A percentile compares a stretch with the other conserved stretches of the same genome.
Evolutionary conservation across 1,284 basidiomycete genomes (phyloP).

Genomic region (Sanghuangporus baumii): DNA sequence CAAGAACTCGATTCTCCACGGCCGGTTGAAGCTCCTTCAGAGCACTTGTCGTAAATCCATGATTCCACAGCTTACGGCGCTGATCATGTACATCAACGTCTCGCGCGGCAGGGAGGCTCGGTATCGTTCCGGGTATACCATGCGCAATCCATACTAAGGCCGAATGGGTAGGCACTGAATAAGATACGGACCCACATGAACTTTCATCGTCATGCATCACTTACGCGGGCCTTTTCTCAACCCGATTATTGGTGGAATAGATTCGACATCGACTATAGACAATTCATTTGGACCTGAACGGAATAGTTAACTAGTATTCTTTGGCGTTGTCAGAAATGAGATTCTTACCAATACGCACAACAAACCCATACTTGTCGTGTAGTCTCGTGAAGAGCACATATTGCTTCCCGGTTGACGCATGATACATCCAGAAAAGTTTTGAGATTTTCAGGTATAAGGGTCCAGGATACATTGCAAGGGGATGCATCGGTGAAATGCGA

Average conservation of each 20-base stretch:
- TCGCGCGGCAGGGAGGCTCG: slow-evolving; percentile 13
- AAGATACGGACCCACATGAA: neutral
- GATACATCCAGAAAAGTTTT: slow-evolving; percentile 22
- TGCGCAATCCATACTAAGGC: neutral
- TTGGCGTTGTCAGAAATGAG: neutral
- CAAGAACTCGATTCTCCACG: slow-evolving; percentile 27
- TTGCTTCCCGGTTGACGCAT: slow-evolving; percentile 11
- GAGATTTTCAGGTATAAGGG: slow-evolving; percentile 19
- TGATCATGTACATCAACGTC: slow-evolving; percentile 32
- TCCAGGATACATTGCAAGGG: slow-evolving; percentile 23
- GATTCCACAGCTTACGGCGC: slow-evolving; percentile 37
- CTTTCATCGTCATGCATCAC: neutral
- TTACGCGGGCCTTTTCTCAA: slow-evolving; percentile 4
- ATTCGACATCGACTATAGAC: slow-evolving; percentile 25
- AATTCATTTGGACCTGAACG: too few relatives aligned
- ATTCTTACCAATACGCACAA: slow-evolving; percentile 22
- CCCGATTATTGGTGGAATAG: slow-evolving; percentile 21
- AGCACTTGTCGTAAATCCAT: slow-evolving; percentile 33
- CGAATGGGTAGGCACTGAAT: neutral
- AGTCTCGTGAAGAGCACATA: slow-evolving; percentile 1
- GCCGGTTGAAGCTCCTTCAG: slow-evolving; percentile 35
- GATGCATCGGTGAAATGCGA: slow-evolving; percentile 24
- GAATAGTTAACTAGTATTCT: neutral
- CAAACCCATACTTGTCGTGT: slow-evolving; percentile 18
- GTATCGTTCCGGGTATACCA: neutral